Conservation (phyloP, 306 rosid species). For the Cotoneaster glaucophyllus region DNA sequence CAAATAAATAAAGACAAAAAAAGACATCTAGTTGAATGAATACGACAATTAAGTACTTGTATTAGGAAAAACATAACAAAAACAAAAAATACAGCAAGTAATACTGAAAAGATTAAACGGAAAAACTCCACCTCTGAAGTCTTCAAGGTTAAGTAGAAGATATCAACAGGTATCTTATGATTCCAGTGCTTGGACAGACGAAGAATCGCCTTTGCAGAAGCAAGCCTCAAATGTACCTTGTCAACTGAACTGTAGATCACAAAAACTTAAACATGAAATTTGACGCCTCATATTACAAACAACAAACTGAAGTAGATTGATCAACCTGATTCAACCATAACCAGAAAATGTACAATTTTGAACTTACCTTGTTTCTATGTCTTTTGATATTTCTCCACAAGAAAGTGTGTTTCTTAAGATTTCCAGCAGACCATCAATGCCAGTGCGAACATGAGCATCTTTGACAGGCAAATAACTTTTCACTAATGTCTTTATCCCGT, state of each 20-base stretch:
- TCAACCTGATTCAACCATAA: background rate
- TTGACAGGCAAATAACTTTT: conserved; percentile 89
- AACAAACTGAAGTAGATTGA: conserved; percentile 3
- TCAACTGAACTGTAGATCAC: conserved; percentile 74
- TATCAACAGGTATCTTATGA: conserved; percentile 70
- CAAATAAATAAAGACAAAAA: conserved; percentile 13
- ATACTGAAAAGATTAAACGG: conserved; percentile 13
- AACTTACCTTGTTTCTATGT: conserved; percentile 69
- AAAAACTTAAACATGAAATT: conserved; percentile 20
- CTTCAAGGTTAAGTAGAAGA: conserved; percentile 77
- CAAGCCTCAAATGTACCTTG: conserved; percentile 85
- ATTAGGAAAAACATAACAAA: conserved; percentile 5
- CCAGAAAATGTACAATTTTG: background rate
- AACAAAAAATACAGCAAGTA: conserved; percentile 18
- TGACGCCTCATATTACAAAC: conserved; percentile 12
- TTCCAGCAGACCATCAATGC: conserved; percentile 59
- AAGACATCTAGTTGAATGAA: conserved; percentile 6
- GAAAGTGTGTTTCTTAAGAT: conserved; percentile 65
- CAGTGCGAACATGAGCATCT: conserved; percentile 83
- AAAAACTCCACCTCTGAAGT: conserved; percentile 57
- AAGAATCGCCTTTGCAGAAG: conserved; percentile 90
- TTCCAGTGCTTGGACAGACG: conserved; percentile 89
- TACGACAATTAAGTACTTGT: background rate
- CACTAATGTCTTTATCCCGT: conserved; percentile 79
- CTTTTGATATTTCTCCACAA: conserved; percentile 80